Evolutionary conservation across 2,329 filamentous ascomycete species (phyloP).

Genomic region (Tolypocladium paradoxum): DNA sequence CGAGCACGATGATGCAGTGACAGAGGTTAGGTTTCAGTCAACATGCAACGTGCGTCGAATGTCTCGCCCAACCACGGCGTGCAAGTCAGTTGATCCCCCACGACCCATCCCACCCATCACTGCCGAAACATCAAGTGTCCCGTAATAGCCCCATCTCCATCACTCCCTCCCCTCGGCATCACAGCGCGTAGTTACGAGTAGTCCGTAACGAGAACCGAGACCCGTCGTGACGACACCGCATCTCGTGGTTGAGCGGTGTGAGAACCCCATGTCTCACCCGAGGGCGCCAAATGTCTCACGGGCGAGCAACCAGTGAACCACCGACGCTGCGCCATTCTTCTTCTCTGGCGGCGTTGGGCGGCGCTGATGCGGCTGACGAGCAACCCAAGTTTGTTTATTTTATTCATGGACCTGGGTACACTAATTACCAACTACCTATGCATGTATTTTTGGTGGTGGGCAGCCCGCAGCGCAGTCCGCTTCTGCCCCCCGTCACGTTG

Average conservation of each 20-base stretch:
- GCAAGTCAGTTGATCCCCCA: neutral
- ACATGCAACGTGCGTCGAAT: no score
- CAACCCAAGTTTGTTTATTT: no score
- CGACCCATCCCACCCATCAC: neutral
- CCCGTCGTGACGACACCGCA: no score
- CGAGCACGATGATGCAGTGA: no score
- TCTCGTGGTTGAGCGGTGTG: neutral
- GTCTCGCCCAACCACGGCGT: neutral
- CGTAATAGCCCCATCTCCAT: no score
- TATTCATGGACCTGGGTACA: no score
- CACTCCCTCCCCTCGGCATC: neutral
- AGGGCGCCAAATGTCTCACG: neutral
- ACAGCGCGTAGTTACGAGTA: no score
- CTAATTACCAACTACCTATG: no score
- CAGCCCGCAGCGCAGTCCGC: slow-evolving; percentile 1
- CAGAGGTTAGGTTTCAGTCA: no score
- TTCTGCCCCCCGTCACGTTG: slow-evolving; percentile 2
- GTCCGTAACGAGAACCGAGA: no score
- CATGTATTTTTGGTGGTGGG: no score
- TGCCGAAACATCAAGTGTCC: neutral
- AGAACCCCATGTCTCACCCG: neutral
- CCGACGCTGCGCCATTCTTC: neutral
- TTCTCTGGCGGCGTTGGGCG: neutral
- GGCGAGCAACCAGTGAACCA: neutral
- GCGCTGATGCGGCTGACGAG: neutral